Conservation (phyloP, 2,329 filamentous ascomycete species). For the Fusarium falciforme region DNA sequence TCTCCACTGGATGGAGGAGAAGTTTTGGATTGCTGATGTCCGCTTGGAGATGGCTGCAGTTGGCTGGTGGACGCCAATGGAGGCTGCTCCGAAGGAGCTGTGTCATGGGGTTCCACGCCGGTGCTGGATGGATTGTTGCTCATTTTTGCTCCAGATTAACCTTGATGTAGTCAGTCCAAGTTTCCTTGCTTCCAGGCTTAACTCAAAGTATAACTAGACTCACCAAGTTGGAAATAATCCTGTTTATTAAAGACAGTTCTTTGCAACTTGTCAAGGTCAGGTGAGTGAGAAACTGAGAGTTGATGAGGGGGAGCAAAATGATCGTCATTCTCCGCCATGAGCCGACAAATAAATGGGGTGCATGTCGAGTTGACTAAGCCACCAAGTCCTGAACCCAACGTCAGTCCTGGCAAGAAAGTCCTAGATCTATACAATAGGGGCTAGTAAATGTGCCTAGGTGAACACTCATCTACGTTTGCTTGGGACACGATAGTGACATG, state of each 20-base stretch:
- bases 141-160: not conserved
- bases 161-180: not conserved
- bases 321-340: not conserved
- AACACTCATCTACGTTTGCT: not conserved
- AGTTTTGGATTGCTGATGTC: not conserved
- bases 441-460: not conserved
- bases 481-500: not conserved
- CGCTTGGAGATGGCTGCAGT: not conserved
- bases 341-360: not conserved
- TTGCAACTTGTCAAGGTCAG: too few species aligned
- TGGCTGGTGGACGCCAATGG: not conserved
- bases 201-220: too few species aligned
- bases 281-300: not conserved
- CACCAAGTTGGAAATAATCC: too few species aligned
- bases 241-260: too few species aligned
- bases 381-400: not conserved
- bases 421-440: not conserved
- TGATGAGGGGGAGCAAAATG: not conserved
- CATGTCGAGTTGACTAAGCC: not conserved
- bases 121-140: not conserved
- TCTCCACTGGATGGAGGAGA: not conserved
- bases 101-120: not conserved
- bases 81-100: not conserved
- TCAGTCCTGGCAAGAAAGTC: not conserved
- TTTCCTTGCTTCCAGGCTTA: too few species aligned